Evolutionary conservation across 1,139 yeast genomes (phyloP).

Genomic region (Fermentozyma sake): DNA sequence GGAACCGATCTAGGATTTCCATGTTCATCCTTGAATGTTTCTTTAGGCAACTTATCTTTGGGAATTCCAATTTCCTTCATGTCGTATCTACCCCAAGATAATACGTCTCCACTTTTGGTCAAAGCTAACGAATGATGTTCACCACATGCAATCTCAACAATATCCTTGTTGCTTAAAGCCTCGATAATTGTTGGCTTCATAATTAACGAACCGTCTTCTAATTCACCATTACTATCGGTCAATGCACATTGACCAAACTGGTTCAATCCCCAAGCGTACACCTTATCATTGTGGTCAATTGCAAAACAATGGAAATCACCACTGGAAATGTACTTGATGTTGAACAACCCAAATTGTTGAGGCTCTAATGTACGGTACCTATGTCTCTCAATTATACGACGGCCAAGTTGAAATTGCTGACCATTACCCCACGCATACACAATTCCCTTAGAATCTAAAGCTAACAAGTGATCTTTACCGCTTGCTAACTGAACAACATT

Average conservation of each 20-base stretch:
- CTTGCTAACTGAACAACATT: constrained; percentile 82
- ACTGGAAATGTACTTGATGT: constrained; percentile 75
- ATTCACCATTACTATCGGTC: constrained; percentile 45
- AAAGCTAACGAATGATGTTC: constrained; percentile 89
- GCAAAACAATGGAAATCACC: constrained; percentile 98
- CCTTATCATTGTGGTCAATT: constrained; percentile 63
- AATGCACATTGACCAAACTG: constrained; percentile 96
- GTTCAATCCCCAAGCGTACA: constrained; percentile 90
- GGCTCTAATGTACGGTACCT: constrained; percentile 68
- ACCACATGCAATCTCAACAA: constrained; percentile 77
- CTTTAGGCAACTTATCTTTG: constrained; percentile 52
- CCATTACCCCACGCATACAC: constrained; percentile 98
- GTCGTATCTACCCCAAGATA: constrained; percentile 86
- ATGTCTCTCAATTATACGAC: constrained; percentile 75
- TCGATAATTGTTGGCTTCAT: constrained; percentile 73
- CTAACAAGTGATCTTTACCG: constrained; percentile 89
- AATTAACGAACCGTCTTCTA: constrained; percentile 77
- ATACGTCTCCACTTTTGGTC: constrained; percentile 65
- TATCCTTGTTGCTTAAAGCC: constrained; percentile 51
- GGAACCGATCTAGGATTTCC: constrained; percentile 88
- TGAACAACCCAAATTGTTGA: constrained; percentile 71
- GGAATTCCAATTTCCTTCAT: constrained; percentile 89
- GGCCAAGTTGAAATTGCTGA: constrained; percentile 86
- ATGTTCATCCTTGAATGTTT: constrained; percentile 72
- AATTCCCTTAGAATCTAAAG: constrained; percentile 77